A percentile compares a stretch with the other conserved stretches of the same genome.
phyloP scores from a whole-genome alignment of 805 yeast species.

The Candida maesae region DNA sequence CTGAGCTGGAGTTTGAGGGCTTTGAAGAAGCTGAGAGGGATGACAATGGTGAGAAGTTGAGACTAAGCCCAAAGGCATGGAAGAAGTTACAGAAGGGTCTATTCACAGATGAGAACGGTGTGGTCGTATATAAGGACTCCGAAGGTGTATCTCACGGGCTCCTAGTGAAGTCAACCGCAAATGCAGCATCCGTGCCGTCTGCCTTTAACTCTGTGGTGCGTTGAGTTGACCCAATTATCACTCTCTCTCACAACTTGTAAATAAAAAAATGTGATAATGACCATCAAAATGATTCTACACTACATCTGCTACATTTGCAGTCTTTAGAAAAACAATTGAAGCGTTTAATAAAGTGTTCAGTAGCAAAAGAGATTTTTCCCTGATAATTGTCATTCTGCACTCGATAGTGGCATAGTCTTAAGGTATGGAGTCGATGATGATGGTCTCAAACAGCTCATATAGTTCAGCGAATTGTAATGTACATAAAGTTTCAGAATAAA shows the following conservation, averaged over 20 bases:
- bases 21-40: constrained; percentile 9
- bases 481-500: too few species aligned
- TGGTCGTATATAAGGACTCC: constrained; percentile 8
- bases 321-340: too few species aligned
- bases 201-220: constrained; percentile 15
- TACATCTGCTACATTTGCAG: too few species aligned
- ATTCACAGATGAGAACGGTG: constrained; percentile 12
- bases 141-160: constrained; percentile 4
- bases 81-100: constrained; percentile 12
- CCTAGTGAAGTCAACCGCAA: constrained; percentile 1
- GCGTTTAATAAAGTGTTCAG: too few species aligned
- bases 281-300: too few species aligned
- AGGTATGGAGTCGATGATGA: too few species aligned
- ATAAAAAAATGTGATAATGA: too few species aligned
- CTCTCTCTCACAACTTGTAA: too few species aligned
- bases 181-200: constrained; percentile 6
- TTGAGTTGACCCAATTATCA: not conserved
- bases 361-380: not conserved
- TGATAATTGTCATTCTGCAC: not conserved
- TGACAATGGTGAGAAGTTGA: constrained; percentile 4
- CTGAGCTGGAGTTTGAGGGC: constrained; percentile 35
- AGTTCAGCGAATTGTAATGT: too few species aligned
- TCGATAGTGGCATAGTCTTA: too few species aligned
- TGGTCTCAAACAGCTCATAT: too few species aligned
- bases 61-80: constrained; percentile 16